Base-by-base conservation (phyloP, 495 filamentous ascomycete genomes). In the Neurospora sp. region DNA sequence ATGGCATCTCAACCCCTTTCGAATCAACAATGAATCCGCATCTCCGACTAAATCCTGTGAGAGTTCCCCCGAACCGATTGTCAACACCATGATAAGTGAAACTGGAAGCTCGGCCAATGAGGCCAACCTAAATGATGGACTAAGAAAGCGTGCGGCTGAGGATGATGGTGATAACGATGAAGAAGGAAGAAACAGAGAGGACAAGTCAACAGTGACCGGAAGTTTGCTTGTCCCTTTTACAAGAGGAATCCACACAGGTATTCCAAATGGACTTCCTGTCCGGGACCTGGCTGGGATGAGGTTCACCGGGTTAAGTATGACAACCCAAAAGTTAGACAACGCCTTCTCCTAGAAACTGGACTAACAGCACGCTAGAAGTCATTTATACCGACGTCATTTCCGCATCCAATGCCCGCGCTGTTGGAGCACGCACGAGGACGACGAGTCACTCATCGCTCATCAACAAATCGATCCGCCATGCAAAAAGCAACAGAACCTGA, bases 241-340 rank as follows among this genome's bases (percentile, higher is more conserved):
- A 80, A 81, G 71, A 71, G 76, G 10, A 80, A 81, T 40, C 78
- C 74, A 9, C 76, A 36, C 4, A 81, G 80, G 70, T 81, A 81
- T 21, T 72, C 72, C 36, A 78, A 77, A 24, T 81, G 79, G 79
- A 80, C 78, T 5, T 79, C 77, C 10, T 81, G 79, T 24, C 79
- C 79, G 0, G 79, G 79, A 3, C 79, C 79, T 10, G 79, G 79
- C 6, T 81, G 79, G 79, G 75, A 77, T n/a, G 78, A 80, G 24
- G 76, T 81, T 34, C 78, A 82, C 59, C 75, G 79, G 15, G 80
- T 82, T 69, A 82, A 82, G 80, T 82, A 75, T 17, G 79, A 66
- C 8, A 38, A 6, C 70, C 39, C 11, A 15, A 40, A 40, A 40
- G 39, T 40, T 15, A 13, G 39, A 40, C 13, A 40, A 40, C 39